Base-by-base conservation (phyloP, 768 basidiomycete species). In the Lactarius indigo region DNA sequence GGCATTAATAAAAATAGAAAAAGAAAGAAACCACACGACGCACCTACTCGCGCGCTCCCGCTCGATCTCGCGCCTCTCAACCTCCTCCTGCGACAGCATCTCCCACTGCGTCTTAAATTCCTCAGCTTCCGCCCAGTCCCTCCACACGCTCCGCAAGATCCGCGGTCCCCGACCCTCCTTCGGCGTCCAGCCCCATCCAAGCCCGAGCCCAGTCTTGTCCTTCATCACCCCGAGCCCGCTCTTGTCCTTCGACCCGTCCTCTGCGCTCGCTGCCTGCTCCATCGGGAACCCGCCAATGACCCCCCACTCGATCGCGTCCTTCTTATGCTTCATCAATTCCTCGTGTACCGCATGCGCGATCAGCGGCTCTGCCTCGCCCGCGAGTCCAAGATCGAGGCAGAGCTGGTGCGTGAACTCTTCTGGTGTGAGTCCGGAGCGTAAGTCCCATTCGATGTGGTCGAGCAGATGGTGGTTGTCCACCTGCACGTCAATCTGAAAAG, bases 361-460 rank as follows among this genome's bases (percentile, higher is more conserved):
- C 61, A 98, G 84, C 5, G 96, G 94, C 7, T 88, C 75, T 0
- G 96, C 92, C 75, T 96, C 94, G 42, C 94, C 92, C 1, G 89
- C 82, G 2, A 99, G 82, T 7, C 94, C 95, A 17, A 98, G 85
- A 69, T 98, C 97, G 28, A 82, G 75, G 72, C 92, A 94, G 41
- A 98, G 88, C 59, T 84, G 87, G 44, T 79, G 77, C 0, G 96
- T n/a, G n/a, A n/a, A 98, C 1, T 79, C 82, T 74, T 96, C 91
- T 1, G 96, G 96, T 0, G 94, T 96, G 42, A 98, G 83, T 3
- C 90, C 85, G 3, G 96, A 96, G 57, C 92, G 85, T 23, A 98
- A 84, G 77, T 99, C 96, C 96, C 96, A 99, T 77, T 99, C 97
- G 71, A 99, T 94, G 73, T 95, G 92, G 78, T 99, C 97, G 64